Evolutionary conservation across 2,329 filamentous ascomycete species (phyloP), one percentile per base, ranked within the genome.

Genomic region (Neoscytalidium dimidiatum): DNA sequence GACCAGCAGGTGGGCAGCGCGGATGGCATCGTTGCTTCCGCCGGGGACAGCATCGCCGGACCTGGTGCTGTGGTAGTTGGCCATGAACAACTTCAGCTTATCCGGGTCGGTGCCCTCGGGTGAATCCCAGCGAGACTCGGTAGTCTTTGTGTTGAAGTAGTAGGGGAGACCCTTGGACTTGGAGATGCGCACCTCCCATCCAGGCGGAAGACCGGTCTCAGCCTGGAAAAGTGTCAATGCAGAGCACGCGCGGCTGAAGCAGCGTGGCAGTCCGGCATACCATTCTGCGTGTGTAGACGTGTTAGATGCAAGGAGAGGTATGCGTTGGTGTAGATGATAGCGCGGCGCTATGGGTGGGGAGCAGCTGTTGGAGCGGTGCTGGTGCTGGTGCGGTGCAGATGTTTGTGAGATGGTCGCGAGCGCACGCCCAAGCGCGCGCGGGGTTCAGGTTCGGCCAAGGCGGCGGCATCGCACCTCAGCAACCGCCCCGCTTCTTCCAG

Each of bases 151-250:
- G 81, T 97, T 96, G 90, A 97, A 98, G 84, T 98, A 99, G 85
- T 99, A 99, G 41, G 95, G 95, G 38, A 98, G 90, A 81, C 96
- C 96, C 84, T 97, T 98, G 80, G 92, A 96, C 84, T 97, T 96
- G 79, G 92, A 97, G 82, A 96, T 92, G 78, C 95, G 92, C 75
- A 99, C 92, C 82, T 98, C 95, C 94, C 94, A 97, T 78, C 89
- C 88, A 57, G 88, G 79, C 68, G 94, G 94, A 68, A 97, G 88
- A 77, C 94, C 94, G 71, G 90, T 89, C 64, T 93, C 90, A 74
- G 86, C 81, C 88, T 90, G 71, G n/a, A 48, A n/a, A 11, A 38
- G n/a, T 14, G 64, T 49, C 62, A 62, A 38, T 9, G 23, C 26
- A 62, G n/a, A 19, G 23, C 21, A 65, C 53, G 38, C 26, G 14